A percentile compares a stretch with the other conserved stretches of the same genome.
phyloP scores from a whole-genome alignment of 805 yeast genomes.

The Wickerhamiella lipophila region DNA sequence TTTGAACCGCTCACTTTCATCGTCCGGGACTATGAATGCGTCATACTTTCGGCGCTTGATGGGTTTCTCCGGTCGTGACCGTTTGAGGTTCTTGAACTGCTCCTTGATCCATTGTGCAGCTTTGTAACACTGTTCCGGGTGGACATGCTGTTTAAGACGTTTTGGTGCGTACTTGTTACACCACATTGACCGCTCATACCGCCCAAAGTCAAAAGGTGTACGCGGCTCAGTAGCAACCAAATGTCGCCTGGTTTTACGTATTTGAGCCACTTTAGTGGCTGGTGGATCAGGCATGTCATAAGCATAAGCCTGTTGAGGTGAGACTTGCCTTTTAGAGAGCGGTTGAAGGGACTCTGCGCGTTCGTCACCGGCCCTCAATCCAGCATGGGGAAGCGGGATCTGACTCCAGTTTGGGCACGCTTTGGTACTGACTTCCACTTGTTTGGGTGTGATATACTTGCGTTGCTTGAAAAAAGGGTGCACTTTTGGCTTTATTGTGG shows the following conservation, averaged over 20 bases:
- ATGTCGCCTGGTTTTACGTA: neutral
- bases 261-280: neutral
- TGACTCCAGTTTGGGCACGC: neutral
- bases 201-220: slow-evolving; percentile 23
- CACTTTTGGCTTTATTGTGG: slow-evolving; percentile 11
- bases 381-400: neutral
- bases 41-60: slow-evolving; percentile 11
- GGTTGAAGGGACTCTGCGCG: neutral
- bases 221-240: slow-evolving; percentile 8
- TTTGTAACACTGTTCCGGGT: slow-evolving; percentile 1
- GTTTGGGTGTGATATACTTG: slow-evolving; percentile 1
- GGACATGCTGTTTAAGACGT: neutral
- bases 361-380: neutral
- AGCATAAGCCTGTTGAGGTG: neutral
- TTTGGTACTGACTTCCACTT: neutral
- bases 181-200: slow-evolving; percentile 24
- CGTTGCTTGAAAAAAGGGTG: slow-evolving; percentile 20
- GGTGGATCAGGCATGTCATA: neutral
- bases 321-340: neutral
- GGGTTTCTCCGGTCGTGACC: neutral
- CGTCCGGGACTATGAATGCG: slow-evolving; percentile 26
- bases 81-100: slow-evolving; percentile 10
- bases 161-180: slow-evolving; percentile 21
- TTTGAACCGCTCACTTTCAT: slow-evolving; percentile 17
- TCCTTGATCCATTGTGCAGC: slow-evolving; percentile 14